A percentile compares a stretch with the other conserved stretches of the same genome.
phyloP scores from a whole-genome alignment of 768 basidiomycete genomes.

The Boletus pseudo-olivaceus region DNA sequence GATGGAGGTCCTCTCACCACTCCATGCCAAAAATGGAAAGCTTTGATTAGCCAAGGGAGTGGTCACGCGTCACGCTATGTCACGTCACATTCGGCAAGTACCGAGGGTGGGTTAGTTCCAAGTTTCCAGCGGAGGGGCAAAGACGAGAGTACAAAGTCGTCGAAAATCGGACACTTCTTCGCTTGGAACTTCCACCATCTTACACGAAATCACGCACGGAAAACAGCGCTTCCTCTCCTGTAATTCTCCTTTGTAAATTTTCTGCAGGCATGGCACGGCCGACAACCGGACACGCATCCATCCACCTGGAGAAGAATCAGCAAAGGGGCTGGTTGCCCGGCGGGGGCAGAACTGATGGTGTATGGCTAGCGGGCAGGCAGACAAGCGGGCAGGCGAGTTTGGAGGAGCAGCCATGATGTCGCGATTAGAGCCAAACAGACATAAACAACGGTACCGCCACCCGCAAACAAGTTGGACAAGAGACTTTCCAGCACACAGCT shows the following conservation, averaged over 20 bases:
- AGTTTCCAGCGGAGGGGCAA: slow-evolving; percentile 22
- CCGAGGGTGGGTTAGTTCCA: slow-evolving; percentile 22
- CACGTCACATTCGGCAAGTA: slow-evolving; percentile 27
- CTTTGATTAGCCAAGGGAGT: slow-evolving; percentile 13
- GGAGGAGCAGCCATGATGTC: slow-evolving; percentile 20
- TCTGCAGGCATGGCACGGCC: neutral
- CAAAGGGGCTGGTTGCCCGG: neutral
- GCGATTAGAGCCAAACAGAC: slow-evolving; percentile 23
- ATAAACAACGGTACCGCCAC: slow-evolving; percentile 30
- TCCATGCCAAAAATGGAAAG: slow-evolving; percentile 19
- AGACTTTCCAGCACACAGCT: slow-evolving; percentile 19
- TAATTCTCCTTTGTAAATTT: slow-evolving; percentile 9
- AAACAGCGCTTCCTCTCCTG: neutral
- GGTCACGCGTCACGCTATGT: slow-evolving; percentile 10
- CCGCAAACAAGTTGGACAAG: slow-evolving; percentile 26
- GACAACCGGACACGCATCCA: neutral
- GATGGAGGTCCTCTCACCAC: neutral
- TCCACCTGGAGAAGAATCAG: neutral
- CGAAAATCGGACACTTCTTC: slow-evolving; percentile 31
- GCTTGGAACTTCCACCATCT: slow-evolving; percentile 34
- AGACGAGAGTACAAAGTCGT: slow-evolving; percentile 17
- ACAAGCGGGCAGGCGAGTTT: slow-evolving; percentile 26
- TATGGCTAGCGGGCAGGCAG: slow-evolving; percentile 16
- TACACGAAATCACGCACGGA: slow-evolving; percentile 10
- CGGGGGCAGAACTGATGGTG: slow-evolving; percentile 1